A percentile compares a stretch with the other conserved stretches of the same genome.
These are phyloP conservation scores for Aspergillus latus DNA, from an alignment of 2,329 filamentous ascomycete genomes.

Conservation along the genomic window DNA sequence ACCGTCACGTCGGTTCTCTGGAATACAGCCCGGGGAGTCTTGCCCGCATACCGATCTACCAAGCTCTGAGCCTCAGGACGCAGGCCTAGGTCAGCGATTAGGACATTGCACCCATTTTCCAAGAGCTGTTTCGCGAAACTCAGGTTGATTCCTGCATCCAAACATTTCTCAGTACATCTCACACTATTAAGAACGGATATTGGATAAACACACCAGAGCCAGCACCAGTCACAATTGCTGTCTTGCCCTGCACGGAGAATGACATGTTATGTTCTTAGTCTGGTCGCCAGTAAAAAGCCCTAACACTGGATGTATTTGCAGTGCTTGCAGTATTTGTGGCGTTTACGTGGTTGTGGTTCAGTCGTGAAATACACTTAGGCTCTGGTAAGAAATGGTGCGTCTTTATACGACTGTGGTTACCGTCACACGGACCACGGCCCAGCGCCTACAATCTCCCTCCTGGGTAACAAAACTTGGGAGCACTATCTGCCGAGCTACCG, in stretches of 20 bases:
- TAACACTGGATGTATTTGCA: no score
- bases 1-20: conserved; percentile 50
- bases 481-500: no score
- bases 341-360: background rate
- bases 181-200: background rate
- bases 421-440: background rate
- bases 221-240: conserved; percentile 56
- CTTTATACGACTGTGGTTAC: background rate
- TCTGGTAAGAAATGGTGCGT: background rate
- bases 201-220: conserved; percentile 48
- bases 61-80: conserved; percentile 47
- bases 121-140: conserved; percentile 46
- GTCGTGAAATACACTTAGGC: no score
- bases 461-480: background rate
- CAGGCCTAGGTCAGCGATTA: conserved; percentile 47
- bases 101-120: conserved; percentile 48
- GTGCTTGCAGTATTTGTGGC: background rate
- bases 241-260: conserved; percentile 45
- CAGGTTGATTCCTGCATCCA: conserved; percentile 45
- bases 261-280: conserved; percentile 32
- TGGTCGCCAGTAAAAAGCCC: background rate
- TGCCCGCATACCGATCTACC: conserved; percentile 33
- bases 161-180: background rate
- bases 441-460: background rate
- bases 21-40: conserved; percentile 40